Conservation (phyloP, 805 yeast species). For the Kazachstania bromeliacearum region DNA sequence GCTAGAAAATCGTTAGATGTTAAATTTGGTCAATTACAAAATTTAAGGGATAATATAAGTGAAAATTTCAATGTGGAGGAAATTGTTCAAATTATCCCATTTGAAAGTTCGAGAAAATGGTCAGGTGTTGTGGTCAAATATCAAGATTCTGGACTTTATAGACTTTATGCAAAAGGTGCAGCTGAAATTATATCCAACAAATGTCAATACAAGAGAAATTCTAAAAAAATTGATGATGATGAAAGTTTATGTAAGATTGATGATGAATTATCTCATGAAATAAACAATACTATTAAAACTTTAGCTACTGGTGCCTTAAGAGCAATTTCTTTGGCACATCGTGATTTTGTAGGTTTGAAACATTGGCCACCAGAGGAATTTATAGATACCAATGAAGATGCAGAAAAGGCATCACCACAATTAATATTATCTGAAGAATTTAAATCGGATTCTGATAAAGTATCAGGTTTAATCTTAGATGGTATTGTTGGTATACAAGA, state of each 20-base stretch:
- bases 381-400: conserved; percentile 26
- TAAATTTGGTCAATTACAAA: conserved; percentile 33
- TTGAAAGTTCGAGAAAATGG: conserved; percentile 90
- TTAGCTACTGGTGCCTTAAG: conserved; percentile 77
- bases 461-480: conserved; percentile 44
- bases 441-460: conserved; percentile 18
- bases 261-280: conserved; percentile 25
- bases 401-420: conserved; percentile 33
- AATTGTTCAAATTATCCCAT: conserved; percentile 70
- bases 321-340: conserved; percentile 81
- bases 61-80: conserved; percentile 26
- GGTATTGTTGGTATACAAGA: conserved; percentile 89
- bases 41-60: conserved; percentile 32
- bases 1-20: conserved; percentile 50
- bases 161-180: conserved; percentile 83
- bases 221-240: conserved; percentile 4
- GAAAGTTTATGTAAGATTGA: conserved; percentile 22
- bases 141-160: conserved; percentile 32
- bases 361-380: conserved; percentile 63
- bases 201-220: conserved; percentile 37
- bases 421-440: conserved; percentile 22
- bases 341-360: conserved; percentile 42
- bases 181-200: conserved; percentile 72
- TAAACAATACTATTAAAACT: conserved; percentile 37
- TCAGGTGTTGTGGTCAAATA: conserved; percentile 64